Percentiles rank a stretch among this genome's conserved stretches.
phyloP scores from a whole-genome alignment of 1,139 yeast species.

The Hemisphaericaspora xylofermentans region DNA sequence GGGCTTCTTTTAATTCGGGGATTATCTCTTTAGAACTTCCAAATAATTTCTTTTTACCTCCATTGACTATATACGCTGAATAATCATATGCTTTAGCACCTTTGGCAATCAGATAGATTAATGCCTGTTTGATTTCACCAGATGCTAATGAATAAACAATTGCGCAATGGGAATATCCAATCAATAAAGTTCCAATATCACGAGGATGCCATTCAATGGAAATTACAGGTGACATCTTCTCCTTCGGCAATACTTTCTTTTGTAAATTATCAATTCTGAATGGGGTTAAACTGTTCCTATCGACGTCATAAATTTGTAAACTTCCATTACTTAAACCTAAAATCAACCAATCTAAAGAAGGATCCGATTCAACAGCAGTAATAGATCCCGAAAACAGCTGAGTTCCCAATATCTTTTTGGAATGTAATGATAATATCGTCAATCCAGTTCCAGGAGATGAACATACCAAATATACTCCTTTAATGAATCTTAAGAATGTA shows the following conservation, averaged over 20 bases:
- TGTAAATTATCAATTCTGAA: constrained; percentile 74
- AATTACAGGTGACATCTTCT: constrained; percentile 58
- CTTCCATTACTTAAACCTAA: constrained; percentile 80
- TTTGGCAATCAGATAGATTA: constrained; percentile 53
- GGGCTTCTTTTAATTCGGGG: constrained; percentile 60
- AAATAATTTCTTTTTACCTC: constrained; percentile 45
- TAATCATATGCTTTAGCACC: constrained; percentile 35
- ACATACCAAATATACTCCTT: constrained; percentile 77
- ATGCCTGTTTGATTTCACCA: constrained; percentile 53
- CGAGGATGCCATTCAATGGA: constrained; percentile 82
- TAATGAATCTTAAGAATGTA: constrained; percentile 60
- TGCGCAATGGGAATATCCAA: constrained; percentile 71
- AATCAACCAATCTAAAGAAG: constrained; percentile 83
- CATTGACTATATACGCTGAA: constrained; percentile 33
- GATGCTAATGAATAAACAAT: constrained; percentile 66
- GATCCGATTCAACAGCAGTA: constrained; percentile 73
- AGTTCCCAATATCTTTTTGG: constrained; percentile 56
- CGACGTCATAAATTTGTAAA: constrained; percentile 77
- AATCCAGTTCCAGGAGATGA: constrained; percentile 47
- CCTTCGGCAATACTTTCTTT: constrained; percentile 49
- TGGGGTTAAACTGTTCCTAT: constrained; percentile 66
- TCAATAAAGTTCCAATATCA: constrained; percentile 75
- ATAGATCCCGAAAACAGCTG: constrained; percentile 63
- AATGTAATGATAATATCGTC: constrained; percentile 66
- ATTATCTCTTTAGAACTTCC: constrained; percentile 40